Evolutionary conservation across 2,329 filamentous ascomycete species (phyloP).

Genomic region (Xylariaceae sp.): DNA sequence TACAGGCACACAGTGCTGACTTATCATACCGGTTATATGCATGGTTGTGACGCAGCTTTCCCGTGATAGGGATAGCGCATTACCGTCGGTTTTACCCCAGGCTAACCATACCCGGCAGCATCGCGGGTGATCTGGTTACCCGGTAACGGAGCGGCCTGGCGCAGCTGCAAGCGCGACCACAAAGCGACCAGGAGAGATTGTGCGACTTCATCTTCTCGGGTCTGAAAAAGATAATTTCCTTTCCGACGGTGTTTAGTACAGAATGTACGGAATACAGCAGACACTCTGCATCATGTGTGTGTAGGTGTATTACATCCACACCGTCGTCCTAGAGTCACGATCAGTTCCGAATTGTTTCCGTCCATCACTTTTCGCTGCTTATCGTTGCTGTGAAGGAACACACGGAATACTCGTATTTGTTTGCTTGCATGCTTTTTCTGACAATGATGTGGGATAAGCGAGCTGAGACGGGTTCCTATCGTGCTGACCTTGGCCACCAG

Average conservation of each 20-base stretch:
- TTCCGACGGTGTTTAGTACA: not conserved
- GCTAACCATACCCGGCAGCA: not conserved
- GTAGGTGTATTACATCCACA: not conserved
- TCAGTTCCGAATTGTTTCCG: not conserved
- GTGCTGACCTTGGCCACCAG: not conserved
- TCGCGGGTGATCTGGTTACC: not conserved
- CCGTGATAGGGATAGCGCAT: not conserved
- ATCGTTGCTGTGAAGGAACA: not conserved
- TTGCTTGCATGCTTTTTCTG: constrained; percentile 1
- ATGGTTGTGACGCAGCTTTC: not conserved
- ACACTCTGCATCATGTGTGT: not conserved
- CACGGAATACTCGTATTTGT: not conserved
- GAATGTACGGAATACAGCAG: not conserved
- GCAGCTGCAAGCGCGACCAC: constrained; percentile 12
- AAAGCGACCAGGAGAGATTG: constrained; percentile 4
- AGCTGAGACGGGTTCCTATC: not conserved
- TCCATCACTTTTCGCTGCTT: not conserved
- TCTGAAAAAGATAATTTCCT: not conserved
- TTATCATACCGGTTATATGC: not conserved
- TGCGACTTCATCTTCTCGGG: constrained; percentile 6
- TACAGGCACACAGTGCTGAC: not conserved
- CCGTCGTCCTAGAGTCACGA: not conserved
- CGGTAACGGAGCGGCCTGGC: constrained; percentile 8
- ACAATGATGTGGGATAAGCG: constrained; percentile 1
- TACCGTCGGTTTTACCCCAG: not conserved